Base-by-base conservation (phyloP, 352 stramenopile genomes). In the Aphanomyces astaci region DNA sequence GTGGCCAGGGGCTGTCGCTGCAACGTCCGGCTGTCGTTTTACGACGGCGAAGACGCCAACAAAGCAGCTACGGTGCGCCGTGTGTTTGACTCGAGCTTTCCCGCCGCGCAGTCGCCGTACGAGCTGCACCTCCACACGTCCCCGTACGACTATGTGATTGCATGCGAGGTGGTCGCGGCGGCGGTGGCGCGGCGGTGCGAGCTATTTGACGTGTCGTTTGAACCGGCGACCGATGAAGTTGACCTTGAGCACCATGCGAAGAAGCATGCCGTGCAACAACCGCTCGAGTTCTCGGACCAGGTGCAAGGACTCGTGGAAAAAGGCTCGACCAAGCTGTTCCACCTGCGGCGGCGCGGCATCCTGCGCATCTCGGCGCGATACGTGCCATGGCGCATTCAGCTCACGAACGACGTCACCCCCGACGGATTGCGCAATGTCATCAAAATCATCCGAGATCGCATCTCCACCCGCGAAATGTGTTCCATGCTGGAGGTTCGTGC, bases 131-230 rank as follows among this genome's bases (percentile, higher is more conserved):
- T 89, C 2, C 75, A 76, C 0, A 72, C 74, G 15, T 89, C 82
- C 4, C 82, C 82, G 3, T 91, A 88, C 36, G 78, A 80, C 3
- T 87, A 78, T 31, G 82, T 78, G 4, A 79, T 89, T 3, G 82
- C 81, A 13, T 78, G 72, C 55, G 72, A 88, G 64, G 64, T 91
- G 3, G 64, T 89, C 10, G 78, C 86, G 27, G 72, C 78, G 0
- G 73, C 77, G 10, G 10, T 75, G 36, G 72, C 81, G 55, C 51
- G 66, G 0, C 76, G 79, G 0, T 88, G 80, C 32, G 15, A 54
- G 9, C 72, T 91, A 2, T 76, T 76, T 0, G 78, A 88, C 1
- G 51, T 89, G 19, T 75, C 71, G 0, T 86, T 86, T 48, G 70
- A 73, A 73, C 22, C 63, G 71, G 2, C 74, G 72, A 13, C 74